A percentile compares a stretch with the other conserved stretches of the same genome.
Evolutionary conservation across 139 green algal genomes (phyloP).

Genomic region (Chlorella sp.): DNA sequence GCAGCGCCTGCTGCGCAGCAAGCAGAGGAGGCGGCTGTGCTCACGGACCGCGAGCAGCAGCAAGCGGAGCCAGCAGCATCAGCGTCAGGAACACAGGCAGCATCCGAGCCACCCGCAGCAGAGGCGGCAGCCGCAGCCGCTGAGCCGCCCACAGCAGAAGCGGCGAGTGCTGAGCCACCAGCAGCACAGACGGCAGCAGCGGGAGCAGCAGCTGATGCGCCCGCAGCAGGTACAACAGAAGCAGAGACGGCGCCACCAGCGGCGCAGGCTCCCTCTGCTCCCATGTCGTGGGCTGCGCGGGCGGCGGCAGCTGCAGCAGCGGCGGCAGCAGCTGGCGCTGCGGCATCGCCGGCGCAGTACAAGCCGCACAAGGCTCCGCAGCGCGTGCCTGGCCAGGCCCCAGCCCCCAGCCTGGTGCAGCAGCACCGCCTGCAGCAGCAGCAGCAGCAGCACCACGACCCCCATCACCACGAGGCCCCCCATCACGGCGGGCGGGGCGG

Average conservation of each 20-base stretch:
- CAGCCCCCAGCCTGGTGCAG: not conserved
- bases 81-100: too few relatives aligned
- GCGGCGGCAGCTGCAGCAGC: not conserved
- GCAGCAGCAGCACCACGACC: not conserved
- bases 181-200: not conserved
- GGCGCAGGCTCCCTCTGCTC: not conserved
- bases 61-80: too few relatives aligned
- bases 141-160: not conserved
- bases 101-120: too few relatives aligned
- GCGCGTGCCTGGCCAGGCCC: not conserved
- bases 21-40: not conserved
- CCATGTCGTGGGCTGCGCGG: constrained; percentile 3
- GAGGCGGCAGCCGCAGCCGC: too few relatives aligned
- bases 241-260: not conserved
- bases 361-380: not conserved
- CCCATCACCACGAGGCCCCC: too few relatives aligned
- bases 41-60: too few relatives aligned
- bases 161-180: not conserved
- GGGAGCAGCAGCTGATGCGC: too few relatives aligned
- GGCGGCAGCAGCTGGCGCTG: not conserved
- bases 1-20: not conserved
- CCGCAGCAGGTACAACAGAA: not conserved
- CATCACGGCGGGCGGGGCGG: not conserved
- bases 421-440: not conserved
- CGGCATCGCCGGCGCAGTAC: too few relatives aligned